These are phyloP conservation scores for Sugiyamaella boreocaroliniensis DNA, from an alignment of 805 yeast species.

Conservation along the genomic window DNA sequence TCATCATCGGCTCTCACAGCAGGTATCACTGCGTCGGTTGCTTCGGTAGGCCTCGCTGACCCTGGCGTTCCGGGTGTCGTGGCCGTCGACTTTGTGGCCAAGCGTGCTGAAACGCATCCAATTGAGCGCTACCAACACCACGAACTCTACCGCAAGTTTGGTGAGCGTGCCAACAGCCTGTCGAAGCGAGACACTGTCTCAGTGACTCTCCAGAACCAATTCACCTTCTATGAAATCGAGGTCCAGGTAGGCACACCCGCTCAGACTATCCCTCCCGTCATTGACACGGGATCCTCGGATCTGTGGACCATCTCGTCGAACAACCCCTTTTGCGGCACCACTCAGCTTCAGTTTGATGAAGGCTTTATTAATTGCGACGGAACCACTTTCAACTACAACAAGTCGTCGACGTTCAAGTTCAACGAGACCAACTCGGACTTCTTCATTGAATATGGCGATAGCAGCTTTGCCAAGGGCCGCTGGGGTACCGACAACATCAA, in stretches of 20 bases:
- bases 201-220: conserved; percentile 22
- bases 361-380: conserved; percentile 32
- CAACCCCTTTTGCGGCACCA: conserved; percentile 39
- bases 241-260: conserved; percentile 48
- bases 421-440: conserved; percentile 13
- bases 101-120: conserved; percentile 11
- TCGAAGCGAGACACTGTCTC: conserved; percentile 9
- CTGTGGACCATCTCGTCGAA: conserved; percentile 51
- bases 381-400: conserved; percentile 27
- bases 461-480: conserved; percentile 43
- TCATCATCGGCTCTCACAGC: not conserved
- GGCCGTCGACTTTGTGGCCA: conserved; percentile 12
- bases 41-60: not conserved
- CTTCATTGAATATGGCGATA: conserved; percentile 36
- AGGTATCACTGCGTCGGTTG: not conserved
- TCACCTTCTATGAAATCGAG: conserved; percentile 26
- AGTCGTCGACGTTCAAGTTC: conserved; percentile 26
- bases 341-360: conserved; percentile 38
- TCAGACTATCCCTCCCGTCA: conserved; percentile 45
- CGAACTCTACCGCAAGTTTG: not conserved
- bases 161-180: not conserved
- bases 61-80: conserved; percentile 8
- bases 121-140: conserved; percentile 11
- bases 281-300: conserved; percentile 77
- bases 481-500: conserved; percentile 57